A percentile compares a stretch with the other conserved stretches of the same genome.
phyloP scores from a whole-genome alignment of 163 green algal genomes.

The Scenedesmus sp. region DNA sequence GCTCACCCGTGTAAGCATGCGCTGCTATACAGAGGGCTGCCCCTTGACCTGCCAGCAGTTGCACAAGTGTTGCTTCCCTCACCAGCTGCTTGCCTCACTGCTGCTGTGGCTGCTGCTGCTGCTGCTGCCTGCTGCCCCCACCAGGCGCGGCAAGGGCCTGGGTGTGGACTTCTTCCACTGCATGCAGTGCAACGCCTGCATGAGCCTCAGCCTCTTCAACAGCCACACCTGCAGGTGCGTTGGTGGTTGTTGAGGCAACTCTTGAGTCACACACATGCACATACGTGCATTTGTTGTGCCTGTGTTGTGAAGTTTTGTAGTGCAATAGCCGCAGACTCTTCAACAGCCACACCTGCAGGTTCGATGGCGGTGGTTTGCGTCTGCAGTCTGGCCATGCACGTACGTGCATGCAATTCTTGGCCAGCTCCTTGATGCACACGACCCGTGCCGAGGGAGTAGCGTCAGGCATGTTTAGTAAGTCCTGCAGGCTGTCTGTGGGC shows the following conservation, averaged over 20 bases:
- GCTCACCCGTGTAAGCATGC: background rate
- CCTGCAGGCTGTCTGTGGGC: too few relatives aligned
- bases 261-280: background rate
- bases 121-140: conserved; percentile 99
- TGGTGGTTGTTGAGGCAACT: conserved; percentile 15
- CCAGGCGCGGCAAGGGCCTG: conserved; percentile 84
- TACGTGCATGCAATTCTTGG: background rate
- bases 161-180: conserved; percentile 99
- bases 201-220: conserved; percentile 91
- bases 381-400: background rate
- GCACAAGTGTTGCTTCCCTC: too few relatives aligned
- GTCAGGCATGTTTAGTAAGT: too few relatives aligned
- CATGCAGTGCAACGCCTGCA: conserved; percentile 99
- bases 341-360: conserved; percentile 86
- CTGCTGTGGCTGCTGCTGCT: conserved; percentile 77
- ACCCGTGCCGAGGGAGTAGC: too few relatives aligned
- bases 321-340: conserved; percentile 80
- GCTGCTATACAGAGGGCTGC: background rate
- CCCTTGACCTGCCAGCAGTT: too few relatives aligned
- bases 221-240: conserved; percentile 84
- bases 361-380: background rate
- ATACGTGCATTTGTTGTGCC: background rate
- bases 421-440: too few relatives aligned
- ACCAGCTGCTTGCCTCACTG: background rate
- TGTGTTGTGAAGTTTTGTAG: background rate